Evolutionary conservation across 2,329 filamentous ascomycete species (phyloP), one percentile per base, ranked within the genome.

Genomic region (Byssothecium circinans): DNA sequence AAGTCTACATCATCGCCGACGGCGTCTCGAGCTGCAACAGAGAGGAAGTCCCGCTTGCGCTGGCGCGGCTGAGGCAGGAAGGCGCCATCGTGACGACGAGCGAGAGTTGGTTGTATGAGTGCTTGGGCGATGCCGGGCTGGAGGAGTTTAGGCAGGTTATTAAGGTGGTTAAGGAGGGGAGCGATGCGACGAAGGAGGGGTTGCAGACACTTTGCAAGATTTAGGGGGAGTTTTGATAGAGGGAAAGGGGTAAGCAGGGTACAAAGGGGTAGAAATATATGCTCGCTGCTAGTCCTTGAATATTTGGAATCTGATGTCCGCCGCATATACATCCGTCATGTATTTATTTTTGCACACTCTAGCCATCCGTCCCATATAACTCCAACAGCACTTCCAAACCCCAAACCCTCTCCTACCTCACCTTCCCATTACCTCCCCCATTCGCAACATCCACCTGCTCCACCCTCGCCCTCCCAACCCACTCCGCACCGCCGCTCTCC

Each of bases 41-140:
- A 15, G 84, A 88, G 65, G 92, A 97, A 75, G 81, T 95, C 7
- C 81, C 81, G 1, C 75, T 97, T 56, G 92, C 92, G 38, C 75
- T 97, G 50, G 85, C 82, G 18, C 74, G 92, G 52, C 68, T 97
- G 74, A 78, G 89, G 58, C 78, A 81, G 57, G 90, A 87, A 57
- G 91, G 91, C 1, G 88, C 85, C 29, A 75, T 82, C 6, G 84
- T 97, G 25, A 96, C 91, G 15, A 90, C 86, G 19, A 94, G 88
- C 70, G 92, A 97, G 81, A 88, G 88, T 71, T 86, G 88, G 74
- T 74, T 96, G 65, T 97, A 95, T 74, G 91, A 97, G 77, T 84
- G 84, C 61, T 81, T 96, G 75, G 89, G 89, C 15, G 91, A 96
- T 74, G 89, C 92, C 6, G 78, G 74, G 11, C 82, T 86, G 60